A percentile compares a stretch with the other conserved stretches of the same genome.
Evolutionary conservation across 2,329 filamentous ascomycete genomes (phyloP).

Genomic region (Fusarium kyushuense): DNA sequence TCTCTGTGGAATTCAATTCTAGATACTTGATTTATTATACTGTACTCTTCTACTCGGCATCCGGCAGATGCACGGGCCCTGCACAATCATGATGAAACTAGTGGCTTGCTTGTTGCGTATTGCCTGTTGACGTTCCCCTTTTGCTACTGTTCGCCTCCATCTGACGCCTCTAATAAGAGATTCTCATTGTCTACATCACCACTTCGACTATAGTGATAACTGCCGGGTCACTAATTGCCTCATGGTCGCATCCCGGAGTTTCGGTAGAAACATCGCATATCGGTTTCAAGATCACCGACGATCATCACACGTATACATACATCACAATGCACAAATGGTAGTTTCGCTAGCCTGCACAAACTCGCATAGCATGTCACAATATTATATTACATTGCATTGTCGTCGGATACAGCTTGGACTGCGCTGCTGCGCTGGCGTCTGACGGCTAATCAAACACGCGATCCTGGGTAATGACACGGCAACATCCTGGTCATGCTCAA

Average conservation of each 20-base stretch:
- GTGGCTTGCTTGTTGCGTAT: slow-evolving; percentile 17
- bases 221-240: slow-evolving; percentile 19
- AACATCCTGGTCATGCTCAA: slow-evolving; percentile 40
- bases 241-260: slow-evolving; percentile 16
- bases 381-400: slow-evolving; percentile 4
- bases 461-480: slow-evolving; percentile 10
- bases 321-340: background rate
- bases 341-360: background rate
- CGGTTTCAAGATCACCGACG: slow-evolving; percentile 24
- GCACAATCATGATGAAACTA: slow-evolving; percentile 27
- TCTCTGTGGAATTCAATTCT: background rate
- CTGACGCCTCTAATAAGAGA: slow-evolving; percentile 24
- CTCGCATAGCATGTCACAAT: background rate
- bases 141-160: slow-evolving; percentile 1
- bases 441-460: slow-evolving; percentile 31
- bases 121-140: slow-evolving; percentile 16
- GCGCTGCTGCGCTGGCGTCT: slow-evolving; percentile 13
- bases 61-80: slow-evolving; percentile 27
- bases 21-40: background rate
- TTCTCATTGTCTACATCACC: slow-evolving; percentile 5
- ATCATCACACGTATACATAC: slow-evolving; percentile 19
- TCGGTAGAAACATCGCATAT: slow-evolving; percentile 25
- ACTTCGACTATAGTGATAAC: slow-evolving; percentile 4
- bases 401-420: slow-evolving; percentile 7
- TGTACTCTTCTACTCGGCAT: slow-evolving; percentile 14